Base-by-base conservation (phyloP, 371 early-diverging fungal species). In the Quaeritorhiza haematococci region DNA sequence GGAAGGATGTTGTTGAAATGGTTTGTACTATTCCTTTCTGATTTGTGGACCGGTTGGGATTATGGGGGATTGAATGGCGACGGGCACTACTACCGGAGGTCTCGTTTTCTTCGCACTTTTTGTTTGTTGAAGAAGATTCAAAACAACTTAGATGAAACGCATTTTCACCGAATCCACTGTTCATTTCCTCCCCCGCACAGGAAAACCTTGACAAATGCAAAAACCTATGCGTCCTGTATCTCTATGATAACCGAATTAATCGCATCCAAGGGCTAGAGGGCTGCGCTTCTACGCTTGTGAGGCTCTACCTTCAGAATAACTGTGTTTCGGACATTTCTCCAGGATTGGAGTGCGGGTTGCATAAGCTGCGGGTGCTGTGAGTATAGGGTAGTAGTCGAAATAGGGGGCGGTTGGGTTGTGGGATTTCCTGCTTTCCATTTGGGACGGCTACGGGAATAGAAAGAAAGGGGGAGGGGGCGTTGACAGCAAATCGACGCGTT, bases 301-400 rank as follows among this genome's bases (percentile, higher is more conserved):
- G 67, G n/a, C 51, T 74, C 21, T 71, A 74, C 50, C 60, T 74
- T 3, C 69, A 69, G 47, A 64, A 70, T 59, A 74, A 74, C 54
- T 19, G 21, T 43, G 63, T 74, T 42, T 62, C 62, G 47, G 54
- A 42, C 21, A 58, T 74, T 7, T 32, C 44, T 0, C 71, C 69
- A 15, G 38, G 71, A 1, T 66, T 68, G 30, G 28, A 42, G 32
- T 54, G 49, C 17, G 63, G 63, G 15, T 46, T 72, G 46, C 62
- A 64, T 27, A 46, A 48, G 28, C 52, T 72, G 21, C 33, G 47
- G 2, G 59, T 66, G 17, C 43, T 72, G 67, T 67, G 48, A 58
- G 63, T n/a, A n/a, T n/a, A n/a, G n/a, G n/a, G n/a, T n/a, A n/a
- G n/a, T n/a, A n/a, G n/a, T n/a, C n/a, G n/a, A n/a, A n/a, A n/a